Evolutionary conservation across 345 rosid genomes (phyloP).

Genomic region (Moricandia moricandioides): DNA sequence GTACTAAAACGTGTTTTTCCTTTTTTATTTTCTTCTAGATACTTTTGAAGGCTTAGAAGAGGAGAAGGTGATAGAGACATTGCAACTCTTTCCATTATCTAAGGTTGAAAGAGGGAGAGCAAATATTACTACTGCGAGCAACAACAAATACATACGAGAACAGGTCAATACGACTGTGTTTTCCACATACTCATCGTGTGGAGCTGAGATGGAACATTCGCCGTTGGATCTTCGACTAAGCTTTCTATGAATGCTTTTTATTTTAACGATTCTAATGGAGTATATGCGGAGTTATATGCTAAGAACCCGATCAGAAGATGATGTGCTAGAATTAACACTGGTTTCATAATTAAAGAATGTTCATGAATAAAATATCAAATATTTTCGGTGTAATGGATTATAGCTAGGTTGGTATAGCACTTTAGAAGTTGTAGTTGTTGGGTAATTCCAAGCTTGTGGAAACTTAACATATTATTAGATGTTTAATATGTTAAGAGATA

Average conservation of each 20-base stretch:
- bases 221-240: slow-evolving; percentile 95
- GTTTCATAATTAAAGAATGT: neutral
- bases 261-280: neutral
- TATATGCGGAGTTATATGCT: neutral
- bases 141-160: slow-evolving; percentile 14
- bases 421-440: neutral
- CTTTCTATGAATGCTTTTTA: slow-evolving; percentile 47
- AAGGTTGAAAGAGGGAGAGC: slow-evolving; percentile 42
- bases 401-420: neutral
- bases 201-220: slow-evolving; percentile 69
- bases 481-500: too few relatives aligned
- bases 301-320: neutral
- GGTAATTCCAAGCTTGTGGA: too few relatives aligned
- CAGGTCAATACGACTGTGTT: slow-evolving; percentile 20
- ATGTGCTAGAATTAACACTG: neutral
- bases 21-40: slow-evolving; percentile 38
- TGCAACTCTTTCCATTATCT: slow-evolving; percentile 84
- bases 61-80: slow-evolving; percentile 67
- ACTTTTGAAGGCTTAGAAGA: slow-evolving; percentile 45
- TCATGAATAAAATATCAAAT: neutral
- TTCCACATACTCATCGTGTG: slow-evolving; percentile 38
- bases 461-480: too few relatives aligned
- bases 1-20: neutral
- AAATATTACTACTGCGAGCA: slow-evolving; percentile 1
- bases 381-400: neutral